Conservation (phyloP, 129 eudicot genomes). For the Flaveria linearis region DNA sequence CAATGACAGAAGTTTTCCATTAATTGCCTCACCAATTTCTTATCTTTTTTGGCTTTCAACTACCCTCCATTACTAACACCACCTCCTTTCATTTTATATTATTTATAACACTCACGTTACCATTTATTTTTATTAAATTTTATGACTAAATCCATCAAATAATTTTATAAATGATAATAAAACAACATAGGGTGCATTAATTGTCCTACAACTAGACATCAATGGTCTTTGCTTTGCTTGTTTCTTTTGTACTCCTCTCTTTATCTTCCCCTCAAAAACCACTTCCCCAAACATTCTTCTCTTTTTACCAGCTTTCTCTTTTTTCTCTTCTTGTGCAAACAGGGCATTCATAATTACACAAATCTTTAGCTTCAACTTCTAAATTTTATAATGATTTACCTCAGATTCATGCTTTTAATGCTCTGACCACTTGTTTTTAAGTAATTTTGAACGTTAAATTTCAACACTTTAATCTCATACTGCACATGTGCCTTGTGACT, state of each 20-base stretch:
- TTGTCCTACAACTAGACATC: slow-evolving; percentile 16
- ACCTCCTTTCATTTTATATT: slow-evolving; percentile 7
- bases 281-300: slow-evolving; percentile 38
- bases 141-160: not conserved
- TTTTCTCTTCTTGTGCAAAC: slow-evolving; percentile 25
- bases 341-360: slow-evolving; percentile 35
- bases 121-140: not conserved
- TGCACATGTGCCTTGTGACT: slow-evolving; percentile 28
- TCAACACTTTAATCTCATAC: slow-evolving; percentile 36
- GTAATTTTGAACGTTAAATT: slow-evolving; percentile 32
- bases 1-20: slow-evolving; percentile 26
- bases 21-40: slow-evolving; percentile 24
- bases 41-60: slow-evolving; percentile 28
- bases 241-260: slow-evolving; percentile 32
- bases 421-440: slow-evolving; percentile 32
- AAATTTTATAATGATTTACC: slow-evolving; percentile 24
- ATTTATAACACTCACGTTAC: slow-evolving; percentile 29
- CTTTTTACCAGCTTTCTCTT: slow-evolving; percentile 33
- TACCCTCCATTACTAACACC: slow-evolving; percentile 33
- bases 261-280: slow-evolving; percentile 32
- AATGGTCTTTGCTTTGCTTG: slow-evolving; percentile 12
- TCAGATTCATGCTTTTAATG: slow-evolving; percentile 39
- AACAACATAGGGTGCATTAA: slow-evolving; percentile 24
- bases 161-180: not conserved
- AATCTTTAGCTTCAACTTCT: slow-evolving; percentile 27